Evolutionary conservation across 139 green algal genomes (phyloP), one percentile per base, ranked within the genome.

Genomic region (Coccomyxa sp.): DNA sequence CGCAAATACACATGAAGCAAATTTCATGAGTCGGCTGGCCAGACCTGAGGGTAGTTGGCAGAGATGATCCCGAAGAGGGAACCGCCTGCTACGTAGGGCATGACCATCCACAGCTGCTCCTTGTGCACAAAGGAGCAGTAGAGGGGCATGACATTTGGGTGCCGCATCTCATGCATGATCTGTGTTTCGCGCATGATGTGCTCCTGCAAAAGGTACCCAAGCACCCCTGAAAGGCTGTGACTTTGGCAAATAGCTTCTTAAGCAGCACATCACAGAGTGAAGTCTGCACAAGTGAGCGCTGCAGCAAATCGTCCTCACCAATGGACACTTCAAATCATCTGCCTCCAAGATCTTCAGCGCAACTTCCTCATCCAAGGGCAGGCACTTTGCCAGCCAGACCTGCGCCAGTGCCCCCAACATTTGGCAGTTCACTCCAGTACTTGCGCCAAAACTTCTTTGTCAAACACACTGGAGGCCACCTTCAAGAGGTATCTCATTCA

Each of bases 71-170:
- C 92, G 32, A 95, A 90, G 51, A 96, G 85, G 0, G 91, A 95
- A 18, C 95, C 95, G 25, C 93, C 94, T 13, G 88, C 67, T 15
- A 97, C 89, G 76, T 94, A 97, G 0, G 95, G 95, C 90, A 95
- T 96, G 30, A 99, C 93, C 91, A 99, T 97, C 95, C 95, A 99
- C 58, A 98, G 89, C 75, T 94, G 88, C 38, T 95, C 85, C 21
- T 88, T 91, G 21, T 85, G 67, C 21, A 97, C 87, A 80, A 98
- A 98, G 12, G 92, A 95, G 79, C 86, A 92, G 87, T 96, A 89
- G 28, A 96, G 88, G 0, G 90, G 88, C 79, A 98, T 91, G 13
- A 98, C 86, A 83, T 98, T 98, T 30, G 92, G 91, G 84, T 98
- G 95, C 79, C 93, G 86, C 85, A 94, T 92, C 76, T 93, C 89